Base-by-base conservation (phyloP, 2,329 filamentous ascomycete species). In the Aspergillus sergii region DNA sequence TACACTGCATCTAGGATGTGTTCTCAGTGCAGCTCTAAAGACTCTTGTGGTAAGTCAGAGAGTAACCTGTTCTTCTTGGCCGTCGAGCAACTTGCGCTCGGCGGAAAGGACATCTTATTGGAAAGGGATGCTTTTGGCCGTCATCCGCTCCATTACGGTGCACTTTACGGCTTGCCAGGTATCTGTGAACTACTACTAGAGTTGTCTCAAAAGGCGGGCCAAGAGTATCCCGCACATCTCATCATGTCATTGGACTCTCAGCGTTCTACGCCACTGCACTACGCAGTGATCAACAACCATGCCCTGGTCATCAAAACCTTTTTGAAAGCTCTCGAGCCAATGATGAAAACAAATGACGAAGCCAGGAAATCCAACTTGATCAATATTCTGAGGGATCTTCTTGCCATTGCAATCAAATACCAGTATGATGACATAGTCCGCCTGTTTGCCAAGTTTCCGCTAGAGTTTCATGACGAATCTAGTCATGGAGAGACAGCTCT, bases 221-320 rank as follows among this genome's bases (percentile, higher is more conserved):
- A 41, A 21, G 30, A 41, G 9, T 48, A 34, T 28, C 12, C 32
- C 21, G 5, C 46, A 39, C 39, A 16, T 1, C 28, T 60, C 12
- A 56, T 66, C n/a, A 11, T 64, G 26, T 59, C 53, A 2, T 11
- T 21, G 14, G 64, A 64, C 36, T 61, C 28, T 6, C 59, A 62
- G 14, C 26, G 53, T 51, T 45, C 43, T 46, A 64, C 62, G 1
- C 62, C 62, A 21, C 46, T 66, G 28, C 59, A 62, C 43, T 66
- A 64, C 23, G 64, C 64, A 7, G 57, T 62, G 0, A 60, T 64
- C 2, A 51, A 66, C 12, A 64, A 64, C 12, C 53, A 62, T 39
- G 26, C 55, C 14, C 23, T 30, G 9, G 57, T 62, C 34, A 32
- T 21, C 26, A 43, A 62, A 16, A 23, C 1, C 7, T 54, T 54